These are phyloP conservation scores for Aureobasidium vineae DNA, from an alignment of 2,329 filamentous ascomycete genomes.

Conservation along the genomic window DNA sequence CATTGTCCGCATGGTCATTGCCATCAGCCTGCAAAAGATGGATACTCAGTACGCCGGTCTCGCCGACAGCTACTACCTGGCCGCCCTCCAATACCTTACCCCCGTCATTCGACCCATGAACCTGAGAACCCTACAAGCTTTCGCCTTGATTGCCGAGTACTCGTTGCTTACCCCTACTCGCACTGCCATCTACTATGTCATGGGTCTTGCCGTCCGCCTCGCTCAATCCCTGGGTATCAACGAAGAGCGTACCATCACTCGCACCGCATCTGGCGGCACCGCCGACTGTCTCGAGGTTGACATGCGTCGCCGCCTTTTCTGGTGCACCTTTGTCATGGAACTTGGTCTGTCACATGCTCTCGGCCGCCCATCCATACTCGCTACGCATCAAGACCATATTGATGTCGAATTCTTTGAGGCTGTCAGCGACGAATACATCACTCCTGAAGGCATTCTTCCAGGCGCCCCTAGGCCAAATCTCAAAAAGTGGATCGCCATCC, in stretches of 20 bases:
- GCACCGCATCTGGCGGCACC: slow-evolving; percentile 58
- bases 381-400: slow-evolving; percentile 75
- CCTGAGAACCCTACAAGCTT: slow-evolving; percentile 83
- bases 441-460: slow-evolving; percentile 67
- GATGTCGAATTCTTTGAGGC: slow-evolving; percentile 82
- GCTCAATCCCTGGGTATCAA: slow-evolving; percentile 85
- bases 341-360: slow-evolving; percentile 82
- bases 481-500: slow-evolving; percentile 84
- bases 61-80: slow-evolving; percentile 91
- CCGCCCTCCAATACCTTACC: slow-evolving; percentile 81
- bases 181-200: slow-evolving; percentile 89
- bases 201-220: slow-evolving; percentile 82
- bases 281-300: slow-evolving; percentile 76
- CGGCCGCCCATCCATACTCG: slow-evolving; percentile 82
- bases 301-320: slow-evolving; percentile 82
- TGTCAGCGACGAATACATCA: slow-evolving; percentile 81
- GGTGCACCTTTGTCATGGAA: slow-evolving; percentile 87
- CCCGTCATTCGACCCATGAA: slow-evolving; percentile 84
- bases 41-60: slow-evolving; percentile 87
- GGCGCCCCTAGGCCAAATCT: slow-evolving; percentile 65
- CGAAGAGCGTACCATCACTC: slow-evolving; percentile 81
- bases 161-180: slow-evolving; percentile 88
- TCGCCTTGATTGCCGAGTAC: slow-evolving; percentile 83
- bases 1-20: slow-evolving; percentile 84
- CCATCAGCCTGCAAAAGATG: slow-evolving; percentile 91